Conservation (phyloP, 2,329 filamentous ascomycete genomes). For the Fusarium veterinarium region DNA sequence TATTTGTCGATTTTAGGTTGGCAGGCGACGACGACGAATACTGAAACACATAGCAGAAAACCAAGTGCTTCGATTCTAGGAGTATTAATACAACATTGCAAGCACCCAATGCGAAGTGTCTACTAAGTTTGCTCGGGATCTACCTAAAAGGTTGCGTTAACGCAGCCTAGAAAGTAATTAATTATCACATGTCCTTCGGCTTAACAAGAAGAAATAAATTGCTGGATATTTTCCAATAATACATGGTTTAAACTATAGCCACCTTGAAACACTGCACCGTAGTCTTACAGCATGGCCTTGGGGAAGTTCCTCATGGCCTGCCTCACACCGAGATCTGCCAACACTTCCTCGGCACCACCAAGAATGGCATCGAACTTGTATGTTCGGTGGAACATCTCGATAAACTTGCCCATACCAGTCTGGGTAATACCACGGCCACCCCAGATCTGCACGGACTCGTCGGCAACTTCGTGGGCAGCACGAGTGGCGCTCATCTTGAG, state of each 20-base stretch:
- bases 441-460: conserved; percentile 87
- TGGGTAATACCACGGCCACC: conserved; percentile 84
- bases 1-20: background rate
- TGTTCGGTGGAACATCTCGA: conserved; percentile 86
- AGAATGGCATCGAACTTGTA: conserved; percentile 86
- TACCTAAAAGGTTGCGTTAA: background rate
- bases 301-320: conserved; percentile 89
- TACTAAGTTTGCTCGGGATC: background rate
- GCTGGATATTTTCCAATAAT: background rate
- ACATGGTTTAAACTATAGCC: conserved; percentile 2
- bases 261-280: background rate
- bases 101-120: too few species aligned
- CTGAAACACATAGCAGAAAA: background rate
- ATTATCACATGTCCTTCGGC: background rate
- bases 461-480: conserved; percentile 83
- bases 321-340: conserved; percentile 83
- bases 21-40: background rate
- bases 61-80: background rate
- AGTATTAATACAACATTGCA: background rate
- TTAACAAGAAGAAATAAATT: background rate
- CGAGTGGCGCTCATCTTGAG: conserved; percentile 84
- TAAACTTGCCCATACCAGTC: conserved; percentile 82
- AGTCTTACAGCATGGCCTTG: conserved; percentile 78
- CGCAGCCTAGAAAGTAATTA: background rate
- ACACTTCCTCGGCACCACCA: conserved; percentile 84